Evolutionary conservation across 768 basidiomycete species (phyloP), one percentile per base, ranked within the genome.

Genomic region (Leucosporidium yakuticum): DNA sequence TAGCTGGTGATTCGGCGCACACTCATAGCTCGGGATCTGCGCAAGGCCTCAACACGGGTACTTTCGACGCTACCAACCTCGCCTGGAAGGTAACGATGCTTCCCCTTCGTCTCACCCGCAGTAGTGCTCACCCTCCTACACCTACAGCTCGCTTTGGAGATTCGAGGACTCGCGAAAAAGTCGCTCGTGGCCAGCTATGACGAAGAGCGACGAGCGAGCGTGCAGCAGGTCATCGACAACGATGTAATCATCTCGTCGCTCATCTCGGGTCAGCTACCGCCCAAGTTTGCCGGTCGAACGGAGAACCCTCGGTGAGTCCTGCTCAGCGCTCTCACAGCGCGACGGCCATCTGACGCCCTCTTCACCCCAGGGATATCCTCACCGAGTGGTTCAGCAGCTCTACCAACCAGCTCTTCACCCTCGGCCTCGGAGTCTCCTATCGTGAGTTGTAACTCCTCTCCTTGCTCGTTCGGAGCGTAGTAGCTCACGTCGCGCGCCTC

Each of bases 11-110:
- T 49, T 57, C 71, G 19, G 39, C 54, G 51, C 71, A 73, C 61
- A 67, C 64, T 8, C 69, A 69, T 31, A 54, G 65, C 4, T 65
- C 68, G 29, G 69, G 69, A 50, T 69, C 72, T 32, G 74, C 72
- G 39, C 74, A 75, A 63, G 74, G 74, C 19, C 69, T 73, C 67
- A 73, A 73, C 65, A 73, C 71, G 55, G 71, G 64, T n/a, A 49
- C 68, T 34, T 64, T 67, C 47, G 71, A 69, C 68, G 36, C 71
- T 9, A 66, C 69, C 62, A 73, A 73, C 65, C 51, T 73, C 27
- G 60, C 60, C 9, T 48, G 50, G 50, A 62, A 62, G 39, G 39
- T 44, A 15, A 15, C n/a, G n/a, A n/a, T n/a, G 39, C 39, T 64
- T 32, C 19, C 55, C n/a, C 29, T 15, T 2, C 9, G n/a, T 2